A percentile compares a stretch with the other conserved stretches of the same genome.
Evolutionary conservation across 1,284 basidiomycete species (phyloP).

Genomic region (Trichosporon faecale): DNA sequence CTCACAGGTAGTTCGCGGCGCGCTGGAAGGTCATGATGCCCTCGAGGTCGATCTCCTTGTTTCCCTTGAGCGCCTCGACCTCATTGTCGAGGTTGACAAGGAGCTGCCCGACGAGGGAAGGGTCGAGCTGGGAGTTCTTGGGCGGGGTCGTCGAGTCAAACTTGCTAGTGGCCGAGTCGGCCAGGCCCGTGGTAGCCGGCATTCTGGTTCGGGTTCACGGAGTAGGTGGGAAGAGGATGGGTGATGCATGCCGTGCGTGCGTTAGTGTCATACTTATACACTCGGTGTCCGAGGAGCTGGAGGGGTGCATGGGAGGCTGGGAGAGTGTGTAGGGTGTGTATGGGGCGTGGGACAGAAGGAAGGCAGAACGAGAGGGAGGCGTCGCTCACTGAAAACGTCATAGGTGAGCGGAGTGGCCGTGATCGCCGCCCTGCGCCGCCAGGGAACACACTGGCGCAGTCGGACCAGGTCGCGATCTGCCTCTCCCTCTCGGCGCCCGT

Average conservation of each 20-base stretch:
- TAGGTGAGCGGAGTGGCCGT: neutral
- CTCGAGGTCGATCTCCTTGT: constrained; percentile 43
- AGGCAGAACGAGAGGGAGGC: neutral
- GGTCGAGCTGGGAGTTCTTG: constrained; percentile 46
- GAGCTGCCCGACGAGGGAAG: constrained; percentile 43
- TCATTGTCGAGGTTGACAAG: constrained; percentile 49
- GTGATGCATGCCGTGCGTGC: neutral
- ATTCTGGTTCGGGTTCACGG: constrained; percentile 6
- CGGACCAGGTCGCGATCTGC: neutral
- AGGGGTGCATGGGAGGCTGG: neutral
- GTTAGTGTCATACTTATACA: neutral
- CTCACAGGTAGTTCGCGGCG: constrained; percentile 49
- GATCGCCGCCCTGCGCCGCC: neutral
- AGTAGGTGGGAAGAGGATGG: neutral
- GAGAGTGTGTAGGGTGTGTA: neutral
- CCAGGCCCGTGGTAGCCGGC: constrained; percentile 44
- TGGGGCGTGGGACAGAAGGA: neutral
- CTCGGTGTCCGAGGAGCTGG: neutral
- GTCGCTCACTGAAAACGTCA: neutral
- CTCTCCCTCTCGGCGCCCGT: neutral
- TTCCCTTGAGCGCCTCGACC: constrained; percentile 30
- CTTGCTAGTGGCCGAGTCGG: constrained; percentile 33
- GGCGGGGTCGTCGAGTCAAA: constrained; percentile 48
- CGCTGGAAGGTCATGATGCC: constrained; percentile 52
- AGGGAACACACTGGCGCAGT: neutral